phyloP scores from a whole-genome alignment of 78 protist genomes.

The Guillardia theta region DNA sequence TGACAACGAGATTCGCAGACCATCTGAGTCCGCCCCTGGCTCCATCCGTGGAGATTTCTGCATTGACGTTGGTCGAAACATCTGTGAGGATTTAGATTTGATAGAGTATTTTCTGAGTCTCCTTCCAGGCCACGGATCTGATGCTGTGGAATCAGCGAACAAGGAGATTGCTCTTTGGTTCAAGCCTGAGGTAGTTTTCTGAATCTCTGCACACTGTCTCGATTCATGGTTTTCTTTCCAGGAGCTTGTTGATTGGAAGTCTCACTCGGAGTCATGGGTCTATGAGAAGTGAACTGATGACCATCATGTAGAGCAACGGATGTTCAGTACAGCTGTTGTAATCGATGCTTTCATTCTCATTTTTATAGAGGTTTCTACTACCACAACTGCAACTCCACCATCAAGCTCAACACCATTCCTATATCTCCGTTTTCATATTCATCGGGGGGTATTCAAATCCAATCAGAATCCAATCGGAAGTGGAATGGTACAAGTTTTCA shows the following conservation, averaged over 20 bases:
- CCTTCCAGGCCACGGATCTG: constrained; percentile 74
- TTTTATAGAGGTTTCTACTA: no score
- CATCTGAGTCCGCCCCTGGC: constrained; percentile 74
- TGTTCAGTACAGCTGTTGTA: no score
- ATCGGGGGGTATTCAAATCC: no score
- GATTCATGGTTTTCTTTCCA: constrained; percentile 13
- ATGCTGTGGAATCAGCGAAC: constrained; percentile 74
- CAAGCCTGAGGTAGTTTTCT: neutral
- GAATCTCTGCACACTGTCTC: neutral
- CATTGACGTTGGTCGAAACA: constrained; percentile 57
- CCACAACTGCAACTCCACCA: no score
- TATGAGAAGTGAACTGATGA: constrained; percentile 48
- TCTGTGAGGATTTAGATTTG: neutral
- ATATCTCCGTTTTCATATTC: no score
- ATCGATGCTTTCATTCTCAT: no score
- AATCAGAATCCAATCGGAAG: no score
- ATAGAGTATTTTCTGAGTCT: neutral
- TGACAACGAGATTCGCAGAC: neutral
- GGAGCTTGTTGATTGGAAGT: constrained; percentile 32
- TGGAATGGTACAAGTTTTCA: no score
- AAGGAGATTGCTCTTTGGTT: constrained; percentile 79
- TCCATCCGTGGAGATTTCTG: constrained; percentile 79
- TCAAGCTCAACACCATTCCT: no score
- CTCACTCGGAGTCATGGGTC: constrained; percentile 36
- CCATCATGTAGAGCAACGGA: no score